Conservation (phyloP, 441 rosid species). For the Daphne laureola region DNA sequence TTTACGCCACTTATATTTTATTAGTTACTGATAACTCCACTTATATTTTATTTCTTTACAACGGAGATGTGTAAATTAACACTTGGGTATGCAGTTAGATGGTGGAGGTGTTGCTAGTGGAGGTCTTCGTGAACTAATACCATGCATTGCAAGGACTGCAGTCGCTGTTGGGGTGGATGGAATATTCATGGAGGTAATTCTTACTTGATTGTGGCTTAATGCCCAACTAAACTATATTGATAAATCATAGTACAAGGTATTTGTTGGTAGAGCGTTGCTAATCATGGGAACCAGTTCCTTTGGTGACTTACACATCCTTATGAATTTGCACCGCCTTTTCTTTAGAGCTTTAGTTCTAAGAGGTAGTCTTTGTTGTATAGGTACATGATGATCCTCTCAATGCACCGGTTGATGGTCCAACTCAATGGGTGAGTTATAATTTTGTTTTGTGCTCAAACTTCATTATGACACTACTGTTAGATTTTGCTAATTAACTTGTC, state of each 20-base stretch:
- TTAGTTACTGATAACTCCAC: neutral
- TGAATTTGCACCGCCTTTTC: neutral
- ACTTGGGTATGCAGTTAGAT: slow-evolving; percentile 50
- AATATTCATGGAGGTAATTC: slow-evolving; percentile 90
- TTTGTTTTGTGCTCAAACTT: neutral
- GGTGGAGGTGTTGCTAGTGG: slow-evolving; percentile 99
- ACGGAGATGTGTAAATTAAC: slow-evolving; percentile 11
- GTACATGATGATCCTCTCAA: slow-evolving; percentile 91
- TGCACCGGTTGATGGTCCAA: slow-evolving; percentile 97
- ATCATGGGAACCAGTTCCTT: neutral
- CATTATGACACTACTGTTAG: neutral
- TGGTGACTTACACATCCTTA: slow-evolving; percentile 2
- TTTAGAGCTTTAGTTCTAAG: slow-evolving; percentile 4
- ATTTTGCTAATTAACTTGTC: slow-evolving; percentile 6
- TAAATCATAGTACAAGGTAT: slow-evolving; percentile 1
- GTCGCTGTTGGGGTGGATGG: slow-evolving; percentile 96
- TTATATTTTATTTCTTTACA: slow-evolving; percentile 2
- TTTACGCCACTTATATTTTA: too few relatives aligned
- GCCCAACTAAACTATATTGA: neutral
- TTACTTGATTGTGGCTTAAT: slow-evolving; percentile 4
- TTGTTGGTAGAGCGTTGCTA: neutral
- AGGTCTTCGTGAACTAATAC: slow-evolving; percentile 89
- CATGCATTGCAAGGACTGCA: slow-evolving; percentile 94
- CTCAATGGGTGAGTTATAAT: slow-evolving; percentile 80
- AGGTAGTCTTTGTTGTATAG: slow-evolving; percentile 33